Evolutionary conservation across 2,329 filamentous ascomycete genomes (phyloP), one percentile per base, ranked within the genome.

Genomic region (Aspergillus puulaauensis): DNA sequence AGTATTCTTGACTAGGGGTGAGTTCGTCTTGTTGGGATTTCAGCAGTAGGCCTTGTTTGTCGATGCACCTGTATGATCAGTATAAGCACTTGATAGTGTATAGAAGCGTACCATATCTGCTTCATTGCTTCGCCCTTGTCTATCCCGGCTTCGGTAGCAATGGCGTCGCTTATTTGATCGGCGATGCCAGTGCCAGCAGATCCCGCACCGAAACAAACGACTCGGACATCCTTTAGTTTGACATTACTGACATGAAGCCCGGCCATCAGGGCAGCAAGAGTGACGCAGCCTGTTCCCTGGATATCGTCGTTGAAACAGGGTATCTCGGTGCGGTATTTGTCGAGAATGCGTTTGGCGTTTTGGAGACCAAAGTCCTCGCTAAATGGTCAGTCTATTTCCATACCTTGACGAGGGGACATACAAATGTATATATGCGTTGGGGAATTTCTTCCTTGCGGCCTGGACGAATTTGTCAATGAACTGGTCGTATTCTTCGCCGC

Each of bases 271-370:
- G 89, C 91, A 0, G 91, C 91, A 0, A 96, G 82, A 0, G 92
- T 93, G 1, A 96, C 91, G 58, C 90, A 93, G 0, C 91, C 92
- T 0, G 92, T 96, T 1, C 91, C 92, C 72, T 96, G 91, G 0
- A 96, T 87, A 70, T 96, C 91, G 58, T 96, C 92, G 67, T 96
- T 96, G 80, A 96, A 96, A 72, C 91, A 96, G 0, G 91, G 82
- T 7, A 93, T 87, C 50, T 89, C 69, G 0, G 87, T 81, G 1
- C 88, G 84, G 66, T 95, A 96, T 37, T 81, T 83, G 59, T 96
- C 90, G 1, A 96, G 80, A 2, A 96, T 83, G 3, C 90, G 83
- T 31, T 89, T 82, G 0, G 90, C 90, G 67, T 96, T 96, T 1
- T 74, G 73, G 0, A 96, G 76, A 0, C 91, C 91, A 76, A 96